These are phyloP conservation scores for Colletotrichum aenigma DNA, from an alignment of 2,329 filamentous ascomycete genomes.

Conservation along the genomic window DNA sequence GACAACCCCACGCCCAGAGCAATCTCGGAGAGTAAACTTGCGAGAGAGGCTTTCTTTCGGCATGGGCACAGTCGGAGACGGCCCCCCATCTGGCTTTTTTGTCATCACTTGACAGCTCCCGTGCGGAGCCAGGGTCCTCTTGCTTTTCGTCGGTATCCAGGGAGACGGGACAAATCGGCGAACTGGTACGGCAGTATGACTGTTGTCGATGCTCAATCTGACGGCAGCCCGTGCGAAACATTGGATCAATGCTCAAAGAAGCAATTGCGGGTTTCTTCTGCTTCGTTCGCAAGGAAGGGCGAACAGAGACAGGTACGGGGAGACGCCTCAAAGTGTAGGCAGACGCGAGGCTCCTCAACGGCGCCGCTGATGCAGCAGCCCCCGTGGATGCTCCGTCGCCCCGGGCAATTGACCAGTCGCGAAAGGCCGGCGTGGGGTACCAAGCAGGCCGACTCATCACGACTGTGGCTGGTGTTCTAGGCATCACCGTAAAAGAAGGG, in stretches of 20 bases:
- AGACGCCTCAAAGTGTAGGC: neutral
- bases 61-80: neutral
- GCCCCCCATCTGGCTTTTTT: neutral
- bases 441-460: conserved; percentile 4
- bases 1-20: neutral
- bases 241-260: neutral
- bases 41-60: conserved; percentile 2
- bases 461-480: conserved; percentile 11
- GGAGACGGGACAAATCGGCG: conserved; percentile 3
- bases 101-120: conserved; percentile 8
- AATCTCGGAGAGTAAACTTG: neutral
- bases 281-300: neutral
- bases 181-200: neutral
- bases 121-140: neutral
- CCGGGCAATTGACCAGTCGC: conserved; percentile 3
- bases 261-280: neutral
- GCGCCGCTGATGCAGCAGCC: neutral
- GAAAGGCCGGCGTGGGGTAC: neutral
- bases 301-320: neutral
- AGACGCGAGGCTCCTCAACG: neutral
- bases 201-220: neutral
- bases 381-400: neutral
- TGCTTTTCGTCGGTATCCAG: conserved; percentile 3
- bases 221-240: neutral
- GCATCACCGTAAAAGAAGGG: conserved; percentile 2